Conservation (phyloP, 768 basidiomycete genomes). For the Lentinus brumalis region DNA sequence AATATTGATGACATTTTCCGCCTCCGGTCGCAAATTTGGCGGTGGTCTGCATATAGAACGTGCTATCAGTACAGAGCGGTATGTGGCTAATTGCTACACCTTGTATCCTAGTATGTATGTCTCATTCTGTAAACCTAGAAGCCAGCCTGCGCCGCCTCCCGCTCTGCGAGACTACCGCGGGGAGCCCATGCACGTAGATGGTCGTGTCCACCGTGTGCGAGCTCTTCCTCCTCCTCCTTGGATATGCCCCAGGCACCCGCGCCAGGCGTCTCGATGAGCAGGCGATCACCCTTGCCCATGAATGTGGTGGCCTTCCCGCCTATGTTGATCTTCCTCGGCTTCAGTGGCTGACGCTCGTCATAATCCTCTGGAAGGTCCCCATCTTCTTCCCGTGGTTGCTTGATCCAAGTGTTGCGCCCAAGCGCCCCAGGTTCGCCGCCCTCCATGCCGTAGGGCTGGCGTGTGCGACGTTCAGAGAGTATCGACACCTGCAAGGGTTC, state of each 20-base stretch:
- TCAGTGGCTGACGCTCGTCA: conserved; percentile 19
- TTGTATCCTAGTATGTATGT: neutral
- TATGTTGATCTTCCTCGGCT: conserved; percentile 73
- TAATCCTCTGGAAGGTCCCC: conserved; percentile 55
- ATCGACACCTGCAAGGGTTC: conserved; percentile 87
- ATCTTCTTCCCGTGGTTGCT: conserved; percentile 63
- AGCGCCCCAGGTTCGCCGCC: conserved; percentile 72
- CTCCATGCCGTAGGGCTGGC: conserved; percentile 84
- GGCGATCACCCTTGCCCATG: conserved; percentile 85
- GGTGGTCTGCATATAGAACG: neutral
- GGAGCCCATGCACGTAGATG: conserved; percentile 62
- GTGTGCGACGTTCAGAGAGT: conserved; percentile 83
- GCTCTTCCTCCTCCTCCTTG: conserved; percentile 29
- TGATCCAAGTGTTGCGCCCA: conserved; percentile 90
- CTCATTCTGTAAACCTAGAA: conserved; percentile 39
- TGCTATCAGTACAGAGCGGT: neutral
- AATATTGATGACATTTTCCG: neutral
- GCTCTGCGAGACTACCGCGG: conserved; percentile 57
- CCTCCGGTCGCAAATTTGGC: too few species aligned
- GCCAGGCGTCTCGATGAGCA: conserved; percentile 87
- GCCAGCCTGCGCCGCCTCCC: conserved; percentile 56
- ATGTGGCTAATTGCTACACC: neutral
- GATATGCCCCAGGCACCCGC: conserved; percentile 81
- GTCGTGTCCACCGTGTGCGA: conserved; percentile 19
- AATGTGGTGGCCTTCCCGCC: conserved; percentile 86